Conservation (phyloP, 2,329 filamentous ascomycete genomes). For the Gnomoniopsis sp. region DNA sequence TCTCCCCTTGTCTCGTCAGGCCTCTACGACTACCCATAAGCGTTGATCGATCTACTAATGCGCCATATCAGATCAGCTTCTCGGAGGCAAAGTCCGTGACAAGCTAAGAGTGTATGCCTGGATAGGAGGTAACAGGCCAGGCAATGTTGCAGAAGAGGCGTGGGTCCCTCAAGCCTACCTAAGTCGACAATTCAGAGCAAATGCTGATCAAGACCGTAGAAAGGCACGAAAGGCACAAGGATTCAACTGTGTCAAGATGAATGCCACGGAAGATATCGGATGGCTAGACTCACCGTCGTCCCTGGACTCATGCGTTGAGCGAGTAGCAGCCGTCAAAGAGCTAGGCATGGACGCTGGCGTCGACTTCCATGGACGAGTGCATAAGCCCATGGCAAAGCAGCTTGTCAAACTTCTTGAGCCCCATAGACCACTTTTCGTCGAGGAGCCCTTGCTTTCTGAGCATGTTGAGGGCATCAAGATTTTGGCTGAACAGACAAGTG, state of each 20-base stretch:
- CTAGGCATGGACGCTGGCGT: conserved; percentile 63
- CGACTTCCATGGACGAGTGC: conserved; percentile 67
- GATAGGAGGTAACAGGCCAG: conserved; percentile 65
- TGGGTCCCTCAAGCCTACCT: conserved; percentile 25
- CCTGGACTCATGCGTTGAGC: conserved; percentile 54
- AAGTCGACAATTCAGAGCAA: background rate
- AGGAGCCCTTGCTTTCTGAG: conserved; percentile 62
- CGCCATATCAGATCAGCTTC: conserved; percentile 39
- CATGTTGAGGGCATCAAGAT: conserved; percentile 57
- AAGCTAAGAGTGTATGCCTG: conserved; percentile 64
- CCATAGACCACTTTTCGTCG: conserved; percentile 60
- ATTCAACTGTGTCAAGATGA: conserved; percentile 63
- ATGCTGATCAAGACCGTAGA: conserved; percentile 25
- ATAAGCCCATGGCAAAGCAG: conserved; percentile 68
- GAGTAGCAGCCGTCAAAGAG: conserved; percentile 60
- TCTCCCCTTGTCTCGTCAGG: no score
- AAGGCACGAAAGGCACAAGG: conserved; percentile 51
- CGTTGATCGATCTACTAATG: no score
- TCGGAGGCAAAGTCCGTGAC: conserved; percentile 62
- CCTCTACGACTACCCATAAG: no score
- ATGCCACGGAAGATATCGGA: conserved; percentile 62
- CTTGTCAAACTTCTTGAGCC: conserved; percentile 61
- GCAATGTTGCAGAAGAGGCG: conserved; percentile 56
- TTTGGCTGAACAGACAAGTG: conserved; percentile 49
- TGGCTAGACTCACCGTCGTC: conserved; percentile 62